phyloP scores from a whole-genome alignment of 2,329 filamentous ascomycete genomes.

The Dendrostoma leiphaemia region DNA sequence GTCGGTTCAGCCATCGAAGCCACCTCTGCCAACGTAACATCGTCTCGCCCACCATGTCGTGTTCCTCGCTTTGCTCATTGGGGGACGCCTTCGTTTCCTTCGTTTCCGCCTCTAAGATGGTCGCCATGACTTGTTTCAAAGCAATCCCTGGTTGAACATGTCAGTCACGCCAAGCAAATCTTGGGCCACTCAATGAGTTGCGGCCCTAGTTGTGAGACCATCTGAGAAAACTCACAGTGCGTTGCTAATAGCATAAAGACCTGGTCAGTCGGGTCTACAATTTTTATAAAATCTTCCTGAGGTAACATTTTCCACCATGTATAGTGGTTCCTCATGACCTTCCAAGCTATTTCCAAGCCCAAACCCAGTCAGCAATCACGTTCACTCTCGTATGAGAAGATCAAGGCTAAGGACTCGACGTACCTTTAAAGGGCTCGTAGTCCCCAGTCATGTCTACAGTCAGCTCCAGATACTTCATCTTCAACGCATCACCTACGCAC shows the following conservation, averaged over 20 bases:
- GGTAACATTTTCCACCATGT: constrained; percentile 58
- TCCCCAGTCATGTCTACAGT: constrained; percentile 48
- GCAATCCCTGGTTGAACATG: constrained; percentile 34
- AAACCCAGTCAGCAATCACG: not conserved
- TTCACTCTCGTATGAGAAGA: not conserved
- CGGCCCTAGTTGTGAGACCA: too few species aligned
- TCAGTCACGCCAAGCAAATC: not conserved
- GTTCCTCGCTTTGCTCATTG: constrained; percentile 26
- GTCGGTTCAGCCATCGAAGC: constrained; percentile 49
- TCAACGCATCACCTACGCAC: constrained; percentile 38
- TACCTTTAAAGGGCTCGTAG: constrained; percentile 51
- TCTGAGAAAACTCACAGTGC: constrained; percentile 37
- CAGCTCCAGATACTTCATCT: constrained; percentile 44
- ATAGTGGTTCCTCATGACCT: constrained; percentile 48
- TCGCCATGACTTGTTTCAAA: constrained; percentile 52
- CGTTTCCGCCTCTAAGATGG: constrained; percentile 41
- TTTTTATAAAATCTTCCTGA: constrained; percentile 47
- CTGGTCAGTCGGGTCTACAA: constrained; percentile 47
- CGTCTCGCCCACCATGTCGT: constrained; percentile 41
- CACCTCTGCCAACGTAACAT: too few species aligned
- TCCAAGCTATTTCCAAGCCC: constrained; percentile 41
- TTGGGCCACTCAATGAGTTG: too few species aligned
- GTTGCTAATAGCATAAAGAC: constrained; percentile 46
- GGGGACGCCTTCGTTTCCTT: constrained; percentile 32
- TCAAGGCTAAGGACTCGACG: constrained; percentile 19